Conservation (phyloP, 352 stramenopile genomes). For the Globisporangium acanthophoron region DNA sequence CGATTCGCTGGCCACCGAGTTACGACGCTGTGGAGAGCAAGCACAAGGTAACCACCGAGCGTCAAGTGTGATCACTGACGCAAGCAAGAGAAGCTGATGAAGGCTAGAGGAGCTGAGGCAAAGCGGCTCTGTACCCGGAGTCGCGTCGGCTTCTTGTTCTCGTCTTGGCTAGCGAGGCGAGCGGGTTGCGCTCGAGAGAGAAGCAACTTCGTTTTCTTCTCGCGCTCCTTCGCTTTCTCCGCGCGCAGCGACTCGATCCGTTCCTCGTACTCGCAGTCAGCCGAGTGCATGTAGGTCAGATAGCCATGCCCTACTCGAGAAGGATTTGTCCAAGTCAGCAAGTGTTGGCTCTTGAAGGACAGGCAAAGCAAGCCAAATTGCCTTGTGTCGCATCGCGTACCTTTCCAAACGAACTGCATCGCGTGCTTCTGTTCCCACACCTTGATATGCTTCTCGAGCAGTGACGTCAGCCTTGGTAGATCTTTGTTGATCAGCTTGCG, state of each 20-base stretch:
- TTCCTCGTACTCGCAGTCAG: constrained; percentile 19
- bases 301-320: constrained; percentile 22
- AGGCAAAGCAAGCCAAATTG: not conserved
- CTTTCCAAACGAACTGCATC: constrained; percentile 30
- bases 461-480: constrained; percentile 33
- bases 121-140: constrained; percentile 6
- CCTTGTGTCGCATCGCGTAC: constrained; percentile 9
- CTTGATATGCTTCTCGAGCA: constrained; percentile 28
- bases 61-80: not conserved
- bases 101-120: not conserved
- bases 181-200: not conserved
- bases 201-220: constrained; percentile 1
- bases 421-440: constrained; percentile 33
- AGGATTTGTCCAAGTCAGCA: not conserved
- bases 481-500: constrained; percentile 33
- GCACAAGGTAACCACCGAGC: not conserved
- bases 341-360: not conserved
- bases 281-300: constrained; percentile 22
- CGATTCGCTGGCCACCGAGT: constrained; percentile 10
- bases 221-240: constrained; percentile 13
- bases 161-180: constrained; percentile 1
- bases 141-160: constrained; percentile 5
- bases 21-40: constrained; percentile 5
- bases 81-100: not conserved
- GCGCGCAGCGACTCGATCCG: not conserved